Conservation (phyloP, 441 rosid species). For the Erysimum cheiri region DNA sequence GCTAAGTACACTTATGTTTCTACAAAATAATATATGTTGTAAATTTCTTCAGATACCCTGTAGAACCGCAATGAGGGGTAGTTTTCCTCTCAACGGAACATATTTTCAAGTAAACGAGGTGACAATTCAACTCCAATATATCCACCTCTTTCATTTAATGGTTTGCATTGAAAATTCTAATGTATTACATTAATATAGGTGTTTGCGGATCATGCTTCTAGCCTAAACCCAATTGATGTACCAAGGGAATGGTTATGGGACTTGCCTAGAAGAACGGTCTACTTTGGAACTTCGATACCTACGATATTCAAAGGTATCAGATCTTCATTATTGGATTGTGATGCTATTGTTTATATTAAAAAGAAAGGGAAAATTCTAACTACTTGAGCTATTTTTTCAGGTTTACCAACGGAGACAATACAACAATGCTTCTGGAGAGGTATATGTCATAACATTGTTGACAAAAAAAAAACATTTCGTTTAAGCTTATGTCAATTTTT, state of each 20-base stretch:
- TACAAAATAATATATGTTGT: conserved; percentile 2
- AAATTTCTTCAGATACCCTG: conserved; percentile 57
- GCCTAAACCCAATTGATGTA: conserved; percentile 56
- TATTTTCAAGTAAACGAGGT: conserved; percentile 76
- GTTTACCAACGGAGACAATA: conserved; percentile 59
- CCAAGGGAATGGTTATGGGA: conserved; percentile 63
- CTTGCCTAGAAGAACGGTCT: conserved; percentile 56
- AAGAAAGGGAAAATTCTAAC: neutral
- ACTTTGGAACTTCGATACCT: conserved; percentile 68
- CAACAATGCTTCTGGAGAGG: conserved; percentile 76
- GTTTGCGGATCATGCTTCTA: conserved; percentile 67
- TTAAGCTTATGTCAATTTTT: neutral
- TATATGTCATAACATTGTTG: conserved; percentile 21
- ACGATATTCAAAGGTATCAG: conserved; percentile 59
- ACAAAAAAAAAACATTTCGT: neutral
- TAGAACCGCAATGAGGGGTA: conserved; percentile 69
- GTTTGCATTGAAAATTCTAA: conserved; percentile 5
- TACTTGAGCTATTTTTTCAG: conserved; percentile 40
- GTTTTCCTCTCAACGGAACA: conserved; percentile 69
- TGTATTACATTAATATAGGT: conserved; percentile 44
- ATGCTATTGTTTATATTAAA: neutral
- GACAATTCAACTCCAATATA: neutral
- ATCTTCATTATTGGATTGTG: conserved; percentile 13
- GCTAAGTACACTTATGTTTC: neutral
- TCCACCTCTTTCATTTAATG: neutral